phyloP scores from a whole-genome alignment of 768 basidiomycete genomes.

The Suillus americanus region DNA sequence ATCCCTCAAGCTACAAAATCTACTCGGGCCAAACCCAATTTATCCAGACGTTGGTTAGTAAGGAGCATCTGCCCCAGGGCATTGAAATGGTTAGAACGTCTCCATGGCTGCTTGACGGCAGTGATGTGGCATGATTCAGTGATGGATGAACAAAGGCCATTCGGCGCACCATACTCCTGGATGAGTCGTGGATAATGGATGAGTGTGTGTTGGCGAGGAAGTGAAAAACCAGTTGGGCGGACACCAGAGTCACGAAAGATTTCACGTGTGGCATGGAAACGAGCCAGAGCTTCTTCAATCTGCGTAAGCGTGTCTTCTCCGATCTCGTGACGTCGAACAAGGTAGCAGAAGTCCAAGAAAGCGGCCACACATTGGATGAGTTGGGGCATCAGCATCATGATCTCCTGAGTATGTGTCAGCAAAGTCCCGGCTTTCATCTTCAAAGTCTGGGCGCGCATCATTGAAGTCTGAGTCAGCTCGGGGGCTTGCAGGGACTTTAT shows the following conservation, averaged over 20 bases:
- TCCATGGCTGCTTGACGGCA: no score
- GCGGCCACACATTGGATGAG: conserved; percentile 24
- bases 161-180: conserved; percentile 15
- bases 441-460: not conserved
- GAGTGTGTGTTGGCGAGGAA: conserved; percentile 22
- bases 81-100: no score
- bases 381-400: conserved; percentile 2
- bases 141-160: conserved; percentile 16
- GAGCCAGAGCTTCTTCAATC: conserved; percentile 3
- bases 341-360: conserved; percentile 33
- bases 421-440: not conserved
- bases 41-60: no score
- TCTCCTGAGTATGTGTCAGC: not conserved
- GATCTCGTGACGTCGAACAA: conserved; percentile 10
- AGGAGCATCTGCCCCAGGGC: no score
- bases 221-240: conserved; percentile 10
- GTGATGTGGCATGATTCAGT: no score
- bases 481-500: not conserved
- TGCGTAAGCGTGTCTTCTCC: conserved; percentile 4
- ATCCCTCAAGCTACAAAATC: conserved; percentile 9
- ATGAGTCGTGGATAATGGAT: conserved; percentile 17
- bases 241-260: conserved; percentile 17
- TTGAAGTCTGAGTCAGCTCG: not conserved
- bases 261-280: conserved; percentile 13
- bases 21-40: conserved; percentile 13